Conservation (phyloP, 106 monocot species). For the Dioscorea dumetorum region DNA sequence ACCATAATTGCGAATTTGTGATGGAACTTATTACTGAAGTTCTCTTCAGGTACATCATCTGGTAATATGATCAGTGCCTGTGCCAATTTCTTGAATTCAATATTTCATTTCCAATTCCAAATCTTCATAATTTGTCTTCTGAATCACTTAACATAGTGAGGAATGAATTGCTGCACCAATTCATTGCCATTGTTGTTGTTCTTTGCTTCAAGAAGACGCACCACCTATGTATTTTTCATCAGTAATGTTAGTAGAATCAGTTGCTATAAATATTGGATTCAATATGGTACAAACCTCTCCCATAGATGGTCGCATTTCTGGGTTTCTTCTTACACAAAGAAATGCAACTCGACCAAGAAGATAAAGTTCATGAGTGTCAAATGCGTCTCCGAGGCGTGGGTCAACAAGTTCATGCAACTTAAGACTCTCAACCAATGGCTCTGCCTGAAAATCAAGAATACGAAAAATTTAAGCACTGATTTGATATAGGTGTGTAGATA, state of each 20-base stretch:
- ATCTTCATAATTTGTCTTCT: background rate
- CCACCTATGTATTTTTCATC: constrained; percentile 9
- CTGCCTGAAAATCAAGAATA: constrained; percentile 16
- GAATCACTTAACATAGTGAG: constrained; percentile 19
- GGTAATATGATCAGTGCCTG: too few species aligned
- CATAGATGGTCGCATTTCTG: constrained; percentile 43
- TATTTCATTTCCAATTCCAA: too few species aligned
- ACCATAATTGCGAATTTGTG: too few species aligned
- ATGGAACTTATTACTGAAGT: too few species aligned
- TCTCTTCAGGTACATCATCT: too few species aligned
- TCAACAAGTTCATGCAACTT: constrained; percentile 37
- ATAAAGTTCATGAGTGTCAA: constrained; percentile 34
- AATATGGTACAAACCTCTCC: constrained; percentile 30
- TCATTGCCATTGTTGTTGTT: constrained; percentile 5
- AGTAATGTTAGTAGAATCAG: background rate
- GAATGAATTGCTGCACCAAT: constrained; percentile 17
- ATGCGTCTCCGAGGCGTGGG: constrained; percentile 31
- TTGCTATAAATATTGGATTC: too few species aligned
- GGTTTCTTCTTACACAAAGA: constrained; percentile 41
- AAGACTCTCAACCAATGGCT: constrained; percentile 36
- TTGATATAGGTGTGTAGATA: too few species aligned
- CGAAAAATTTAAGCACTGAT: background rate
- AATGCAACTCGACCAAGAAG: constrained; percentile 36
- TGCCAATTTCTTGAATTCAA: too few species aligned
- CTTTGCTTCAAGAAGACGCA: constrained; percentile 15